These are phyloP conservation scores for Amanita pallidorosea DNA, from an alignment of 768 basidiomycete genomes.

Conservation along the genomic window DNA sequence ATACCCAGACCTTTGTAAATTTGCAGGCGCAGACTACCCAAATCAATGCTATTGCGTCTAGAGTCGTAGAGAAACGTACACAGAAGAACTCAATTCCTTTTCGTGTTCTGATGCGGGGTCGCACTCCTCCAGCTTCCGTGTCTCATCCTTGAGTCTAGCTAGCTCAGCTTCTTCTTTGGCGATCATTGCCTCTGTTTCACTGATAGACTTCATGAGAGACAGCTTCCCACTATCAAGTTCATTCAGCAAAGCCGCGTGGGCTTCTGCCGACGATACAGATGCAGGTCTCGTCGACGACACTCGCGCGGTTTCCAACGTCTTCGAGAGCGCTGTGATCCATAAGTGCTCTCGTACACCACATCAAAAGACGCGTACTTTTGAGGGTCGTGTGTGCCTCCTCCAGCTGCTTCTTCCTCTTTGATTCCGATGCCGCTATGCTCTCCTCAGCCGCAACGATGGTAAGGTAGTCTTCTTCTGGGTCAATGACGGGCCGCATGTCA, in stretches of 20 bases:
- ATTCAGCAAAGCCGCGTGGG: slow-evolving; percentile 50
- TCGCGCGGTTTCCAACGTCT: slow-evolving; percentile 57
- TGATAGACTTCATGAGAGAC: slow-evolving; percentile 64
- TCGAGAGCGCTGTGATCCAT: slow-evolving; percentile 44
- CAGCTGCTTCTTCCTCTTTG: slow-evolving; percentile 50
- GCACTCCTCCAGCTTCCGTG: slow-evolving; percentile 46
- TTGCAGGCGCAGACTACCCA: slow-evolving; percentile 48
- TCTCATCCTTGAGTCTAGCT: slow-evolving; percentile 54
- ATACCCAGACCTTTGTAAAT: slow-evolving; percentile 68
- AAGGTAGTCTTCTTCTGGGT: slow-evolving; percentile 70
- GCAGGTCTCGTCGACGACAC: slow-evolving; percentile 59
- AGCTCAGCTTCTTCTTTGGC: slow-evolving; percentile 65
- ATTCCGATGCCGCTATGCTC: slow-evolving; percentile 47
- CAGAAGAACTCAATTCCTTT: slow-evolving; percentile 54
- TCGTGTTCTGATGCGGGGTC: slow-evolving; percentile 69
- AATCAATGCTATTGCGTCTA: not conserved
- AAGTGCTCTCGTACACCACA: not conserved
- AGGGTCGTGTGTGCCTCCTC: slow-evolving; percentile 58
- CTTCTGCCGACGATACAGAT: slow-evolving; percentile 56
- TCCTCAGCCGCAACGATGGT: slow-evolving; percentile 69
- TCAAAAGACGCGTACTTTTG: slow-evolving; percentile 33
- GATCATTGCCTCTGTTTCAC: slow-evolving; percentile 55
- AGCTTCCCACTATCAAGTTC: slow-evolving; percentile 53
- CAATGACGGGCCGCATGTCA: slow-evolving; percentile 63
- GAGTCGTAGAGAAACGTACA: slow-evolving; percentile 31